Conservation (phyloP, 2,329 filamentous ascomycete genomes). For the Ophiocordyceps sinensis region DNA sequence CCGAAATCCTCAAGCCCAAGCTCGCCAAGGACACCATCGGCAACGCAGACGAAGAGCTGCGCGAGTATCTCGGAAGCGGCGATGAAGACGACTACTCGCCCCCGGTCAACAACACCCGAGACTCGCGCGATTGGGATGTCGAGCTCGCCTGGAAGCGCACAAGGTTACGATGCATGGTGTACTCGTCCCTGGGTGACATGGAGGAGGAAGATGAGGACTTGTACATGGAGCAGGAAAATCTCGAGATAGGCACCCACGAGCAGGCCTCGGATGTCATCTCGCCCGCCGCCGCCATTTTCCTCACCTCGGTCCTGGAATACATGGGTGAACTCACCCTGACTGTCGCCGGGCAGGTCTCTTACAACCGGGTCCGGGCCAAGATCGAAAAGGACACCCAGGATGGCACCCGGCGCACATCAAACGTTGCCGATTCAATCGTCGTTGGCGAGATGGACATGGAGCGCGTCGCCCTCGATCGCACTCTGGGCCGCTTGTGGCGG, state of each 20-base stretch:
- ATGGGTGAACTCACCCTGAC: constrained; percentile 83
- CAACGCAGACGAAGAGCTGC: constrained; percentile 72
- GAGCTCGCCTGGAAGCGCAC: constrained; percentile 90
- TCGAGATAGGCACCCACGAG: constrained; percentile 43
- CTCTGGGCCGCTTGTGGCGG: constrained; percentile 80
- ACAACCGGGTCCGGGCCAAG: constrained; percentile 46
- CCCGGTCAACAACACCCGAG: constrained; percentile 32
- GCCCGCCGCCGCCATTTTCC: constrained; percentile 84
- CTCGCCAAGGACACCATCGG: constrained; percentile 73
- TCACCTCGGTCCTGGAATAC: constrained; percentile 88
- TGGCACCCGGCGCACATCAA: constrained; percentile 27
- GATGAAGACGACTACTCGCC: constrained; percentile 58
- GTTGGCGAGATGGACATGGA: constrained; percentile 89
- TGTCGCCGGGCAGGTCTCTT: constrained; percentile 76
- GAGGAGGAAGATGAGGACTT: constrained; percentile 95
- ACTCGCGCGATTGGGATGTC: constrained; percentile 61
- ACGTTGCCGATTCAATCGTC: constrained; percentile 51
- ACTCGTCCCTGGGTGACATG: constrained; percentile 89
- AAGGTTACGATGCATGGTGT: constrained; percentile 91
- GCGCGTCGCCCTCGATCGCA: constrained; percentile 77
- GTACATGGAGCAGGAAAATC: constrained; percentile 66
- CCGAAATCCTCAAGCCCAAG: constrained; percentile 77
- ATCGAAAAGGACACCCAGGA: constrained; percentile 45
- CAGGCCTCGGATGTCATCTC: constrained; percentile 58
- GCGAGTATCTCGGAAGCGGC: constrained; percentile 69